Conservation (phyloP, 2,329 filamentous ascomycete species). For the Lomentospora prolificans region DNA sequence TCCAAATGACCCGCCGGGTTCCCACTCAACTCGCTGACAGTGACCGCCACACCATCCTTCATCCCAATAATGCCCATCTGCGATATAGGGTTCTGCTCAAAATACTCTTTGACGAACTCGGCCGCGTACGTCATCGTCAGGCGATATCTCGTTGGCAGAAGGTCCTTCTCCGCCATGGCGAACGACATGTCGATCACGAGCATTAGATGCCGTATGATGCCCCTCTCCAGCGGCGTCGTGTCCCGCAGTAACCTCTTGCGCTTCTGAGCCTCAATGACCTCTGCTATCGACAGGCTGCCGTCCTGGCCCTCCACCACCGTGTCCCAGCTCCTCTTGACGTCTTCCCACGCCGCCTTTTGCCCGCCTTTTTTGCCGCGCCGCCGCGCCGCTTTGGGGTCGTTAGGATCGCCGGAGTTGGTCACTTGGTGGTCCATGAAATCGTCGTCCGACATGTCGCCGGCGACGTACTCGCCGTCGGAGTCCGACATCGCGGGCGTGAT, state of each 20-base stretch:
- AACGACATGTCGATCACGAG: constrained; percentile 86
- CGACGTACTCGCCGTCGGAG: constrained; percentile 62
- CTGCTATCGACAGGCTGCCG: constrained; percentile 67
- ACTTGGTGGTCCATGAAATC: constrained; percentile 45
- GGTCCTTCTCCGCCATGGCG: constrained; percentile 91
- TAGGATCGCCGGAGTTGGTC: constrained; percentile 18
- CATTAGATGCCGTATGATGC: constrained; percentile 94
- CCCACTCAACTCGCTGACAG: constrained; percentile 81
- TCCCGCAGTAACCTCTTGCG: constrained; percentile 74
- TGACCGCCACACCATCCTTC: constrained; percentile 79
- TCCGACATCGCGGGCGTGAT: constrained; percentile 47
- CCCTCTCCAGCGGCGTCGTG: constrained; percentile 88
- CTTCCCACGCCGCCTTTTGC: constrained; percentile 48
- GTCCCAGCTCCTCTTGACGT: constrained; percentile 61
- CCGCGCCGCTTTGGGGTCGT: neutral
- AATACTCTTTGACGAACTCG: constrained; percentile 87
- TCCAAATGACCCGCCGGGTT: constrained; percentile 84
- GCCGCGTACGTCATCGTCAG: constrained; percentile 73
- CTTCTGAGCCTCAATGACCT: constrained; percentile 72
- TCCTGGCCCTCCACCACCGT: constrained; percentile 69
- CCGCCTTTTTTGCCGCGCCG: constrained; percentile 12
- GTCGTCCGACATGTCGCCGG: constrained; percentile 54
- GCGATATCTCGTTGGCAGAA: constrained; percentile 78
- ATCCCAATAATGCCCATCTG: constrained; percentile 89
- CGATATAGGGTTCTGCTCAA: constrained; percentile 97